Evolutionary conservation across 371 early-diverging fungal genomes (phyloP).

Genomic region (Circinella minor): DNA sequence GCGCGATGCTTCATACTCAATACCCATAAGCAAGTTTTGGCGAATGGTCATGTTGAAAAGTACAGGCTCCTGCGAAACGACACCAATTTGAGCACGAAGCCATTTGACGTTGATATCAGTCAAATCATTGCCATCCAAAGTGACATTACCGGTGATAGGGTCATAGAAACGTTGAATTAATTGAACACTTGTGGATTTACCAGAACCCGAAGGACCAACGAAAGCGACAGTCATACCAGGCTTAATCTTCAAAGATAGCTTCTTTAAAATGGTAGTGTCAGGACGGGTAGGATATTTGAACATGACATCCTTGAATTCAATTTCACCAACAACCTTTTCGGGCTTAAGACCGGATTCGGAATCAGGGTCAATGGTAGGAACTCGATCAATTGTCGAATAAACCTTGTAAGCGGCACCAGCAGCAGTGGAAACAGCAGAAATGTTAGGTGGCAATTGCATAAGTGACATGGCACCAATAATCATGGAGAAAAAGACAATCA

Average conservation of each 20-base stretch:
- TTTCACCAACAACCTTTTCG: constrained; percentile 59
- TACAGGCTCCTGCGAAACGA: constrained; percentile 87
- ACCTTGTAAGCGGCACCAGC: constrained; percentile 71
- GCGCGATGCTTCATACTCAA: constrained; percentile 42
- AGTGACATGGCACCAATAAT: constrained; percentile 57
- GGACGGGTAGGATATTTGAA: constrained; percentile 79
- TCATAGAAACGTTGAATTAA: constrained; percentile 91
- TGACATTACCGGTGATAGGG: constrained; percentile 60
- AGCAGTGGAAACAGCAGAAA: constrained; percentile 64
- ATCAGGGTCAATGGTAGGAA: constrained; percentile 66
- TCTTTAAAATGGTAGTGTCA: constrained; percentile 65
- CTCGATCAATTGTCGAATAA: constrained; percentile 79
- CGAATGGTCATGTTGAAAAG: constrained; percentile 79
- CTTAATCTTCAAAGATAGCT: constrained; percentile 60
- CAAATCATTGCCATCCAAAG: constrained; percentile 71
- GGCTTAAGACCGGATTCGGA: constrained; percentile 60
- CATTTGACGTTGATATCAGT: constrained; percentile 67
- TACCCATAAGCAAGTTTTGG: constrained; percentile 78
- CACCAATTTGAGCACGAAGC: constrained; percentile 77
- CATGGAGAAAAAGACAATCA: constrained; percentile 72
- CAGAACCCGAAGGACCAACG: constrained; percentile 84
- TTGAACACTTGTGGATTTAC: constrained; percentile 86
- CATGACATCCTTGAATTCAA: constrained; percentile 71
- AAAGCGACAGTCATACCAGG: constrained; percentile 79
- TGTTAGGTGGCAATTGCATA: constrained; percentile 59